Evolutionary conservation across 345 rosid species (phyloP).

Genomic region (Abelmoschus esculentus): DNA sequence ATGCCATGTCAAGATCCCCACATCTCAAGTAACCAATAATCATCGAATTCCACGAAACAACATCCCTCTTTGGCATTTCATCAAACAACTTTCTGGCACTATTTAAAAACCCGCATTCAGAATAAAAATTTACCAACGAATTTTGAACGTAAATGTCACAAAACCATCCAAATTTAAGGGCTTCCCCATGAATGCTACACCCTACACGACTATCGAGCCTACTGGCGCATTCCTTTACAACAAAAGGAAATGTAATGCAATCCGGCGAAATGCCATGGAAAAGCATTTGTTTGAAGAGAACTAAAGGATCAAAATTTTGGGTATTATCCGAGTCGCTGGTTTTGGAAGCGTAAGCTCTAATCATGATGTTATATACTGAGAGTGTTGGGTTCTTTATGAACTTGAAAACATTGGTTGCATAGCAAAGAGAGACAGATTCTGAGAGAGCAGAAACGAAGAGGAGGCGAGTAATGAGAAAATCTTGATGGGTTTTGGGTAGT

Average conservation of each 20-base stretch:
- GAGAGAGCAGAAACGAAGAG: slow-evolving; percentile 44
- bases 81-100: slow-evolving; percentile 45
- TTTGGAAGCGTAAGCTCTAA: slow-evolving; percentile 41
- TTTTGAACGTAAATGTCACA: slow-evolving; percentile 40
- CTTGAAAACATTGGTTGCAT: slow-evolving; percentile 33
- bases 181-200: slow-evolving; percentile 32
- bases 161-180: slow-evolving; percentile 30
- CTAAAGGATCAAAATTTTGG: slow-evolving; percentile 11
- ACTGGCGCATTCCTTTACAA: slow-evolving; percentile 45
- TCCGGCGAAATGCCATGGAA: slow-evolving; percentile 34
- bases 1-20: slow-evolving; percentile 37
- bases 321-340: neutral
- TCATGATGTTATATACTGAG: slow-evolving; percentile 40
- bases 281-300: slow-evolving; percentile 40
- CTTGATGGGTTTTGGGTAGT: slow-evolving; percentile 12
- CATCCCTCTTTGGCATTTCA: slow-evolving; percentile 40
- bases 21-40: slow-evolving; percentile 44
- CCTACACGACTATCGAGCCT: slow-evolving; percentile 26
- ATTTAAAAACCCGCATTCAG: slow-evolving; percentile 17
- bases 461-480: slow-evolving; percentile 37
- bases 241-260: slow-evolving; percentile 49
- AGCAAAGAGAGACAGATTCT: slow-evolving; percentile 28
- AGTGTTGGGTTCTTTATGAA: slow-evolving; percentile 26
- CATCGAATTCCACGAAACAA: slow-evolving; percentile 57
- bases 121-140: slow-evolving; percentile 32